Evolutionary conservation across 768 basidiomycete species (phyloP), one percentile per base, ranked within the genome.

Genomic region (Phylloporus arenicola): DNA sequence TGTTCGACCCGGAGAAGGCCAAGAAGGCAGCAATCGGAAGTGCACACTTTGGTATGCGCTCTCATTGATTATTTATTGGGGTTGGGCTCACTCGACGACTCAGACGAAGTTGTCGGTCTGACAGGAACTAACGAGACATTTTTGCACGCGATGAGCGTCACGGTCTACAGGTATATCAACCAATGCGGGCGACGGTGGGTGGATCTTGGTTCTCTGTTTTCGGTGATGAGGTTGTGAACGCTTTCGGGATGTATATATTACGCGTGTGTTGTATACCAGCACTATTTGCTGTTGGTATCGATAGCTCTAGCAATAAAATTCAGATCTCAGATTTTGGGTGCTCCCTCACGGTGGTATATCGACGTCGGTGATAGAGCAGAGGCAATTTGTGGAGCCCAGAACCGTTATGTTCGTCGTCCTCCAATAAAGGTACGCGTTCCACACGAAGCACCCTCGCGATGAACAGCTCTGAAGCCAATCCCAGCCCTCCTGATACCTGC

Each of bases 131-230:
- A 94, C 61, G 48, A 57, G 6, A 63, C 52, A 0, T 72, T 84
- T 19, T 72, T 97, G 19, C 52, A 65, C 3, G 61, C 64, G 6
- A 76, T 97, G 70, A 65, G 67, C 0, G 65, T 59, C 0, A 81
- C 82, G 16, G 84, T 89, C 0, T 75, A 88, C 50, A 84, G 81
- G 62, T 90, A 96, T 63, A 75, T 97, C n/a, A 76, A 89, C 54
- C 81, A 84, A 63, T 92, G 86, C 67, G 94, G 90, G 33, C 76
- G 94, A 55, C 79, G 91, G 51, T 98, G 90, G 86, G 90, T 99
- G 16, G 83, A 90, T 57, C 76, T 99, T 57, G 72, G 75, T 33
- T 62, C 74, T 4, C 70, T 99, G 46, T 98, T 99, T 70, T 83
- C 87, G 27, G 86, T 83, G 62, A 86, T 94, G 82, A 86, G 80